Evolutionary conservation across 805 yeast species (phyloP).

Genomic region (Cyberlindnera galapagoensis): DNA sequence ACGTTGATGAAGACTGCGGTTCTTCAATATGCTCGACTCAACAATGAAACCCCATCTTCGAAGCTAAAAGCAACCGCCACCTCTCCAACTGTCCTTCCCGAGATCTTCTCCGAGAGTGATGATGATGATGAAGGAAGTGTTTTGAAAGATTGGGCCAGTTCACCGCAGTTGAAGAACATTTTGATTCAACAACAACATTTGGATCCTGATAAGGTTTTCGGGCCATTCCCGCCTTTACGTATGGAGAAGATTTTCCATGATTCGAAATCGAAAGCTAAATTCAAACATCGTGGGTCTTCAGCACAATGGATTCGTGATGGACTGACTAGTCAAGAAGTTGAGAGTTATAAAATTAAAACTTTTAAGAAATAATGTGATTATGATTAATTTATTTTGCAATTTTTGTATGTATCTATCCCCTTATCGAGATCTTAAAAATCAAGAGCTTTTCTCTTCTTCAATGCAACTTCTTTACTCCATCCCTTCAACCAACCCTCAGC

Average conservation of each 20-base stretch:
- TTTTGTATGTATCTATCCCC: conserved; percentile 1
- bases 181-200: conserved; percentile 41
- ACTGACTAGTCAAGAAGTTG: conserved; percentile 39
- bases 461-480: conserved; percentile 60
- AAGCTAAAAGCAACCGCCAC: conserved; percentile 17
- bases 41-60: conserved; percentile 11
- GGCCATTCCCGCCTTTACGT: conserved; percentile 62
- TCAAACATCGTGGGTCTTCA: conserved; percentile 48
- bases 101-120: conserved; percentile 46
- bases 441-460: conserved; percentile 44
- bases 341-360: conserved; percentile 33
- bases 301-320: conserved; percentile 41
- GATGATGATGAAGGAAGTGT: conserved; percentile 44
- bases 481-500: conserved; percentile 55
- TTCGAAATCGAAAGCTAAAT: conserved; percentile 39
- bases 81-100: conserved; percentile 31
- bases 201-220: conserved; percentile 68
- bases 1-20: conserved; percentile 29
- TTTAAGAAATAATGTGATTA: conserved; percentile 10
- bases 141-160: conserved; percentile 55
- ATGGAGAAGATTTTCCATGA: conserved; percentile 61
- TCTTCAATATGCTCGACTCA: conserved; percentile 26
- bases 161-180: conserved; percentile 45
- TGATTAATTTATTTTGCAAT: not conserved
- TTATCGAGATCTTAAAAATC: too few relatives aligned